A percentile compares a stretch with the other conserved stretches of the same genome.
Evolutionary conservation across 495 filamentous ascomycete species (phyloP).

Genomic region (Podospora pseudocomata): DNA sequence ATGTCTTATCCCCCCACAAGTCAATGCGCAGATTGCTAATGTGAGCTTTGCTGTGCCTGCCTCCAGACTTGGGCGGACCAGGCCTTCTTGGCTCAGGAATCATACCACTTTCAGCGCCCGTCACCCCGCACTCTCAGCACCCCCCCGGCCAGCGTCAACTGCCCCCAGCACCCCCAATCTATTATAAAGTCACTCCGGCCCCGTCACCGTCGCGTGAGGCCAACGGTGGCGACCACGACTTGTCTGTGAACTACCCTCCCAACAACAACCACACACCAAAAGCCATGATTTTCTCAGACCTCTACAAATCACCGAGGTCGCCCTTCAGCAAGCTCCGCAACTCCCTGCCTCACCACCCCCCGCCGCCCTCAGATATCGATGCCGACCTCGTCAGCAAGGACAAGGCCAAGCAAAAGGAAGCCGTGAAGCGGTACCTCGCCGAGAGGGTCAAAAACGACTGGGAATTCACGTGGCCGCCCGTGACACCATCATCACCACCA

Average conservation of each 20-base stretch:
- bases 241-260: background rate
- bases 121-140: constrained; percentile 29
- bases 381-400: constrained; percentile 53
- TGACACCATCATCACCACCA: constrained; percentile 1
- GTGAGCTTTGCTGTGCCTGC: constrained; percentile 14
- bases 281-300: constrained; percentile 39
- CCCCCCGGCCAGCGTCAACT: constrained; percentile 5
- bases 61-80: constrained; percentile 16
- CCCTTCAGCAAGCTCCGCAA: constrained; percentile 41
- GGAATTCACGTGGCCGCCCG: constrained; percentile 46
- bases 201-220: constrained; percentile 20
- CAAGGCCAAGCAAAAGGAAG: constrained; percentile 53
- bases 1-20: background rate
- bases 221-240: constrained; percentile 22
- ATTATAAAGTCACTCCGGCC: constrained; percentile 28
- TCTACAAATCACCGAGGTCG: constrained; percentile 37
- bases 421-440: constrained; percentile 48
- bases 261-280: constrained; percentile 8
- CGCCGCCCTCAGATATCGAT: constrained; percentile 40
- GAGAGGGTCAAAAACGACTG: constrained; percentile 59
- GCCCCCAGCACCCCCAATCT: constrained; percentile 15
- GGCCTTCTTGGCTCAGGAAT: constrained; percentile 24
- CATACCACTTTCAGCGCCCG: constrained; percentile 28
- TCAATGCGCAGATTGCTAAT: constrained; percentile 32
- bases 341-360: constrained; percentile 29